phyloP scores from a whole-genome alignment of 2,329 filamentous ascomycete species.

The Cyanodermella asteris region DNA sequence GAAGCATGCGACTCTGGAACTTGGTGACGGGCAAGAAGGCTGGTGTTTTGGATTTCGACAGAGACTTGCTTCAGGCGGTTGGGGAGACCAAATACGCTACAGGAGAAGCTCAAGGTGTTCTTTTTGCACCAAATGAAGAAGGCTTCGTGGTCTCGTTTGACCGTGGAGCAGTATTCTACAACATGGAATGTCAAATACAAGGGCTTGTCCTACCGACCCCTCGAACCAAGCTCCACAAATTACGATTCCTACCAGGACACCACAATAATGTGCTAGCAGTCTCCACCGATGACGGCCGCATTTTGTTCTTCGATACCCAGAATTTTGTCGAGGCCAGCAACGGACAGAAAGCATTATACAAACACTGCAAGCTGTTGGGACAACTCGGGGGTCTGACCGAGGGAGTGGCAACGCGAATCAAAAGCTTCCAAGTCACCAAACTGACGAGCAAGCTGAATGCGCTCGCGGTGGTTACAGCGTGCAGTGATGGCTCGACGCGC shows the following conservation, averaged over 20 bases:
- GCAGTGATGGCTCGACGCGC: constrained; percentile 70
- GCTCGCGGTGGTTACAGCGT: constrained; percentile 46
- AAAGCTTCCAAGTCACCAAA: constrained; percentile 57
- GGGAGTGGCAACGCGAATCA: constrained; percentile 52
- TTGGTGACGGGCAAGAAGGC: constrained; percentile 90
- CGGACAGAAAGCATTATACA: constrained; percentile 15
- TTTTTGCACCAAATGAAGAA: constrained; percentile 56
- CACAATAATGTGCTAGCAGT: constrained; percentile 41
- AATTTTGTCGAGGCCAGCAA: constrained; percentile 24
- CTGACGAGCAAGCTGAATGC: constrained; percentile 16
- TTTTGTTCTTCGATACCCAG: constrained; percentile 61
- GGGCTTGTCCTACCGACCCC: constrained; percentile 48
- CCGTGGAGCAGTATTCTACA: constrained; percentile 62
- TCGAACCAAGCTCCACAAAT: constrained; percentile 61
- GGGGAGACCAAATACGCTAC: constrained; percentile 56
- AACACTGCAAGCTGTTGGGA: constrained; percentile 38
- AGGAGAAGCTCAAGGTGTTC: constrained; percentile 63
- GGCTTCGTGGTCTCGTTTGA: constrained; percentile 85
- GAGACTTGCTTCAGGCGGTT: constrained; percentile 47
- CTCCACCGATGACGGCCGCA: constrained; percentile 74
- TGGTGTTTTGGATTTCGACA: constrained; percentile 68
- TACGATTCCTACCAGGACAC: constrained; percentile 42
- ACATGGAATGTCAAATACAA: constrained; percentile 46
- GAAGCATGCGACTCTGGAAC: constrained; percentile 88
- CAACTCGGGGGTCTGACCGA: constrained; percentile 54